Percentiles rank a stretch among this genome's conserved stretches.
These are phyloP conservation scores for Xerocomus spinulosus DNA, from an alignment of 768 basidiomycete species.

Conservation along the genomic window DNA sequence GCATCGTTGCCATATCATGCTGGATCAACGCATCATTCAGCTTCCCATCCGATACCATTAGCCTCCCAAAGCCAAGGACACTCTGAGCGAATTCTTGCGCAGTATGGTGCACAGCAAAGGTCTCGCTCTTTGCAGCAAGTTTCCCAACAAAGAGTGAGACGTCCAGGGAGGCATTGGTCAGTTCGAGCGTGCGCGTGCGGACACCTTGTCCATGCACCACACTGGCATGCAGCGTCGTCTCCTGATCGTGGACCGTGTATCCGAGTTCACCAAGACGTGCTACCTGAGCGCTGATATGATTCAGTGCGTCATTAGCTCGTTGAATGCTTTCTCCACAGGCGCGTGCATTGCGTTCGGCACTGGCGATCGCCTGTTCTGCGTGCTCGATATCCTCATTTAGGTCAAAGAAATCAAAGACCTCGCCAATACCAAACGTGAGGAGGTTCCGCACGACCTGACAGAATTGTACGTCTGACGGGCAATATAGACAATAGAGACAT, in stretches of 20 bases:
- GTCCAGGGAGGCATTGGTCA: conserved; percentile 14
- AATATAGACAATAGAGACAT: no score
- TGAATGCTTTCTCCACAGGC: conserved; percentile 8
- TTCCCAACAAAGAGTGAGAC: conserved; percentile 12
- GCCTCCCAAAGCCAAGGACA: conserved; percentile 6
- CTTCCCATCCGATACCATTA: conserved; percentile 6
- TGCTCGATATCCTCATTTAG: conserved; percentile 12
- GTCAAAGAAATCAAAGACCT: conserved; percentile 14
- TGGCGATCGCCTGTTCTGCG: conserved; percentile 6
- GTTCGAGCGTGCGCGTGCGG: conserved; percentile 12
- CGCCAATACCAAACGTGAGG: conserved; percentile 13
- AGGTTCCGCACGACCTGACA: conserved; percentile 12
- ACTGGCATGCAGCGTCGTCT: conserved; percentile 6
- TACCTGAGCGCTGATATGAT: conserved; percentile 2
- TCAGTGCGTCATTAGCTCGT: conserved; percentile 2
- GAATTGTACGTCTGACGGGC: no score
- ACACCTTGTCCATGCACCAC: conserved; percentile 4
- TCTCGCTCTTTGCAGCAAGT: conserved; percentile 15
- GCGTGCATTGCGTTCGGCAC: conserved; percentile 1
- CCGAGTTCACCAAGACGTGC: conserved; percentile 4
- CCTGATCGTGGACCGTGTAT: conserved; percentile 1
- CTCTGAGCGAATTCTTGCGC: conserved; percentile 10
- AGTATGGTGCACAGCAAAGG: conserved; percentile 5
- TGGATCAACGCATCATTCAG: conserved; percentile 3
- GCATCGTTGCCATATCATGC: conserved; percentile 4